Evolutionary conservation across 1,139 yeast species (phyloP), one percentile per base, ranked within the genome.

Genomic region (Geotrichum fermentans): DNA sequence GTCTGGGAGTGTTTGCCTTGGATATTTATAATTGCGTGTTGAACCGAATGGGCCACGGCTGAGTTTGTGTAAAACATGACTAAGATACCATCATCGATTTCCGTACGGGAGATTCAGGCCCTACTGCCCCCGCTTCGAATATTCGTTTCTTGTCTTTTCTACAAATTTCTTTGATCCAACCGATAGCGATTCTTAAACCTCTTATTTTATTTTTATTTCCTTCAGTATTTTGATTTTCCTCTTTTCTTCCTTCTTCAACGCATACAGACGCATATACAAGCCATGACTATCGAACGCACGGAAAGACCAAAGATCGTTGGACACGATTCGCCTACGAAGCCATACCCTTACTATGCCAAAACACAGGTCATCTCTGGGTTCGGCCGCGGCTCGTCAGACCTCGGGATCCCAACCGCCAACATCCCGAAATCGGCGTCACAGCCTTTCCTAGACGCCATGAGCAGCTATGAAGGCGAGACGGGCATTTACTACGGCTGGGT

Each of bases 341-440:
- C 95, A 7, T 90, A 65, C 59, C 97, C 98, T 0, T 70, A 88
- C 1, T 62, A 67, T 1, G 75, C 79, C 10, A 30, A 42, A 13
- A 60, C 88, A 6, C 70, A 72, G 32, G 80, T 94, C 34, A 77
- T 86, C 20, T 77, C 92, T 38, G 98, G 99, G 0, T 92, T 87
- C 67, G 99, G 98, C 3, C 76, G 99, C 52, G 99, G 99, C 0
- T 87, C 96, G 0, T 69, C 94, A 0, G 96, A 89, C 59, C 73
- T 94, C 43, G 97, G 97, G 0, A 85, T 89, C 49, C 98, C 98
- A 2, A 92, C 98, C 0, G 98, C 97, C 16, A 92, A 92, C 61
- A 78, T 90, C 21, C 88, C 90, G 0, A 75, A 87, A 10, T 76
- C 74, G 13, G 73, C 74, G 18, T 65, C 76, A 21, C 71, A 75